phyloP scores from a whole-genome alignment of 768 basidiomycete genomes.

The Paxillus involutus region DNA sequence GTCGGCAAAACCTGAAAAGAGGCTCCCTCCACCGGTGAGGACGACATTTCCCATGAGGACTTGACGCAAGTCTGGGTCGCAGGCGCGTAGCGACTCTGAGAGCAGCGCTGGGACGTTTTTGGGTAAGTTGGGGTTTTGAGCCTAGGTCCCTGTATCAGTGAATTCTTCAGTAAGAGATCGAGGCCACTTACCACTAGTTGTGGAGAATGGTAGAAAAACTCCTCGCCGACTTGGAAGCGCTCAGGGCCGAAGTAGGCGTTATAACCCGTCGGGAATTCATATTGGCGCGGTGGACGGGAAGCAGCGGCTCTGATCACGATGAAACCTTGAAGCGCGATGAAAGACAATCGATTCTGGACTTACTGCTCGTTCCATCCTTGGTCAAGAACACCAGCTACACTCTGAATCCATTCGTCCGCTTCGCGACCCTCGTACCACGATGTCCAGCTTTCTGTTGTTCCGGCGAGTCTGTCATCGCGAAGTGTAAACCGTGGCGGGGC shows the following conservation, averaged over 20 bases:
- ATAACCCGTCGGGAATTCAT: conserved; percentile 96
- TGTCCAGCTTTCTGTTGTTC: conserved; percentile 81
- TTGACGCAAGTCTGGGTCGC: conserved; percentile 90
- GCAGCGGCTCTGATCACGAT: conserved; percentile 50
- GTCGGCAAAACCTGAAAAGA: conserved; percentile 84
- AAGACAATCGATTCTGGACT: conserved; percentile 21
- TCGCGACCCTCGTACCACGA: conserved; percentile 78
- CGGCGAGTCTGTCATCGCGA: conserved; percentile 69
- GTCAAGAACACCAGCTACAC: conserved; percentile 81
- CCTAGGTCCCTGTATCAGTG: conserved; percentile 27
- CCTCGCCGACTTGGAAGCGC: conserved; percentile 82
- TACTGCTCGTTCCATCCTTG: conserved; percentile 90
- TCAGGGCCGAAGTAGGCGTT: conserved; percentile 81
- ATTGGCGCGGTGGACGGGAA: conserved; percentile 59
- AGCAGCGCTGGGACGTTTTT: conserved; percentile 78
- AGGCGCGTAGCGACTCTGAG: conserved; percentile 72
- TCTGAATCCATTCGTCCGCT: conserved; percentile 93
- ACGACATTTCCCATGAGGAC: conserved; percentile 92
- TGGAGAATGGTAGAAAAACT: conserved; percentile 77
- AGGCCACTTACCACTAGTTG: conserved; percentile 46
- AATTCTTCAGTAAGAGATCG: neutral
- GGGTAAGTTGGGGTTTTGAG: conserved; percentile 65
- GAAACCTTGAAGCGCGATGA: neutral
- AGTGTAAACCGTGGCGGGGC: conserved; percentile 64
- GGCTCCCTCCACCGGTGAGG: conserved; percentile 90